Evolutionary conservation across 352 stramenopile species (phyloP).

Genomic region (Phytopythium aichiense): DNA sequence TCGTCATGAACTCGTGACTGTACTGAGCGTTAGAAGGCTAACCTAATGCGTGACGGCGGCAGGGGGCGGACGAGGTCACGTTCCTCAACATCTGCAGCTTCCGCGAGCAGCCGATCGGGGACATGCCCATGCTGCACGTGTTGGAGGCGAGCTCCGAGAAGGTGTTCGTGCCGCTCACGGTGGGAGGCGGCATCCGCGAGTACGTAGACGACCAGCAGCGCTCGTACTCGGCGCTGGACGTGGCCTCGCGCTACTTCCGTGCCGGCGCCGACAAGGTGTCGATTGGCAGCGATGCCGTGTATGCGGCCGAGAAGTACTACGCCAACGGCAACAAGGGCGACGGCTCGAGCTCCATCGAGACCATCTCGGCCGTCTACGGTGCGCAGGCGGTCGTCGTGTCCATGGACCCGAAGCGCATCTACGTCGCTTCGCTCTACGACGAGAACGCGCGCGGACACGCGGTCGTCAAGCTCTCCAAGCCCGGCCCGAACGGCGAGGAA

Average conservation of each 20-base stretch:
- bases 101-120: slow-evolving; percentile 93
- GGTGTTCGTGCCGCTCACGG: slow-evolving; percentile 97
- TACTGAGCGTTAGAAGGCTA: neutral
- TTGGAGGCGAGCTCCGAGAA: slow-evolving; percentile 92
- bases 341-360: slow-evolving; percentile 91
- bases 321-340: slow-evolving; percentile 65
- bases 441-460: slow-evolving; percentile 49
- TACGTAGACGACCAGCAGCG: slow-evolving; percentile 91
- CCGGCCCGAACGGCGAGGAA: slow-evolving; percentile 91
- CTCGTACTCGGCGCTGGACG: slow-evolving; percentile 91
- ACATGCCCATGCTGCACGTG: slow-evolving; percentile 96
- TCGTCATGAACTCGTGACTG: no score
- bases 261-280: slow-evolving; percentile 98
- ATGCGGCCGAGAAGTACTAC: slow-evolving; percentile 90
- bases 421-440: slow-evolving; percentile 77
- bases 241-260: slow-evolving; percentile 95
- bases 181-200: slow-evolving; percentile 96
- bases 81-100: slow-evolving; percentile 99
- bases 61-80: slow-evolving; percentile 94
- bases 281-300: slow-evolving; percentile 96
- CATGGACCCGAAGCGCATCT: slow-evolving; percentile 92
- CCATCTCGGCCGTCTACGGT: slow-evolving; percentile 96
- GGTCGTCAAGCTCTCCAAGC: slow-evolving; percentile 68
- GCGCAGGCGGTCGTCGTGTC: slow-evolving; percentile 97
- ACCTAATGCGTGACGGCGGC: neutral